Conservation (phyloP, 2,329 filamentous ascomycete species). For the Chaetothyriales sp. region DNA sequence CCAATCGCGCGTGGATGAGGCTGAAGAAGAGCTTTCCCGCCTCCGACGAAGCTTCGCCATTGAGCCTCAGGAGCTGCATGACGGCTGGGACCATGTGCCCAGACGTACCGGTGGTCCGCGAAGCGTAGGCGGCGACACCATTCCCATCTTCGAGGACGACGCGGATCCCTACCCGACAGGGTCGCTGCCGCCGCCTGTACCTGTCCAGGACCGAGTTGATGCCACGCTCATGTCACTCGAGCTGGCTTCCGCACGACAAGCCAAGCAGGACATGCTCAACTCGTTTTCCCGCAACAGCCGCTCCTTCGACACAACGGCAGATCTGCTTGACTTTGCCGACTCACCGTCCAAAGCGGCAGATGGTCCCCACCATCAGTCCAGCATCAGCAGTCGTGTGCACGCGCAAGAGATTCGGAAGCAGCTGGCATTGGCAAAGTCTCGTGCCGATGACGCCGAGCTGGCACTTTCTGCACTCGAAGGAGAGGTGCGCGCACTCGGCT, state of each 20-base stretch:
- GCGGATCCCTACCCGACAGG: conserved; percentile 13
- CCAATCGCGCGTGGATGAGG: conserved; percentile 13
- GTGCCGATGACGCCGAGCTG: conserved; percentile 27
- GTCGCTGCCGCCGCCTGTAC: not conserved
- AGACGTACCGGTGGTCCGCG: not conserved
- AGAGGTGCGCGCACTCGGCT: conserved; percentile 28
- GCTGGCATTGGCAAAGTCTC: conserved; percentile 24
- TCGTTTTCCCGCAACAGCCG: conserved; percentile 23
- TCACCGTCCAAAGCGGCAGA: conserved; percentile 4
- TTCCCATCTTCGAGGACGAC: conserved; percentile 18
- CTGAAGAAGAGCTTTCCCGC: conserved; percentile 19
- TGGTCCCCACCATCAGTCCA: not conserved
- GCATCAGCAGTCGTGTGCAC: not conserved
- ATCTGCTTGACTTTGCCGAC: conserved; percentile 16
- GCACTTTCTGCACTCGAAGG: conserved; percentile 24
- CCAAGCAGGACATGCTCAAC: conserved; percentile 28
- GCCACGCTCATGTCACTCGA: conserved; percentile 23
- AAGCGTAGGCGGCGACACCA: conserved; percentile 9
- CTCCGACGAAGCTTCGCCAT: conserved; percentile 15
- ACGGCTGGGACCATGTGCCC: conserved; percentile 5
- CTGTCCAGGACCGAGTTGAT: conserved; percentile 16
- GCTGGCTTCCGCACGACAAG: conserved; percentile 27
- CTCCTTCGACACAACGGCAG: conserved; percentile 16
- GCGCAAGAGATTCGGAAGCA: conserved; percentile 11
- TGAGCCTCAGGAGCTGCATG: conserved; percentile 4